A percentile compares a stretch with the other conserved stretches of the same genome.
These are phyloP conservation scores for Plenodomus biglobosus DNA, from an alignment of 2,329 filamentous ascomycete genomes.

Conservation along the genomic window DNA sequence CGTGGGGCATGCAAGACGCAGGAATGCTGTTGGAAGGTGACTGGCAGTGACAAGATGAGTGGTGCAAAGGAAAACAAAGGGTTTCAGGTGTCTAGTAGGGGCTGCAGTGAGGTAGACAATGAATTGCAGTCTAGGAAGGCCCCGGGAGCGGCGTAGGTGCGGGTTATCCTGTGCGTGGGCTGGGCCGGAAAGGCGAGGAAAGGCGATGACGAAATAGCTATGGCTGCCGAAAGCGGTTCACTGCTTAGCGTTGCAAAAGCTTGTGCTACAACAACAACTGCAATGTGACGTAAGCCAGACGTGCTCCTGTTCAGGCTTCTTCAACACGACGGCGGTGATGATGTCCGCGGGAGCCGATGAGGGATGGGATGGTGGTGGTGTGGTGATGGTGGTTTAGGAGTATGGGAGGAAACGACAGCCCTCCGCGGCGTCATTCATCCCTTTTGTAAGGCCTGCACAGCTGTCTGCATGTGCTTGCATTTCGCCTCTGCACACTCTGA, in stretches of 20 bases:
- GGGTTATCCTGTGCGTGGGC: not conserved
- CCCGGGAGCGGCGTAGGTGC: not conserved
- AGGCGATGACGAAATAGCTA: not conserved
- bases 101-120: not conserved
- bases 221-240: not conserved
- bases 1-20: constrained; percentile 29
- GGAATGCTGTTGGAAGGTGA: not conserved
- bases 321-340: no score
- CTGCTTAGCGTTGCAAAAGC: not conserved
- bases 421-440: no score
- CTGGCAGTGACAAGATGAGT: not conserved
- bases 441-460: no score
- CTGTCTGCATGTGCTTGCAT: no score
- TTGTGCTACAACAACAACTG: not conserved
- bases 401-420: no score
- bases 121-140: not conserved
- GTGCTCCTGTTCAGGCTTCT: not conserved
- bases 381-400: no score
- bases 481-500: no score
- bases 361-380: not conserved
- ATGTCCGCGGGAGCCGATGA: no score
- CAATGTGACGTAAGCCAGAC: not conserved
- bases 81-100: not conserved
- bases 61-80: not conserved
- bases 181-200: not conserved